Percentiles rank a stretch among this genome's conserved stretches.
phyloP scores from a whole-genome alignment of 108 stramenopile genomes.

The Pseudonitzschia multiseries region DNA sequence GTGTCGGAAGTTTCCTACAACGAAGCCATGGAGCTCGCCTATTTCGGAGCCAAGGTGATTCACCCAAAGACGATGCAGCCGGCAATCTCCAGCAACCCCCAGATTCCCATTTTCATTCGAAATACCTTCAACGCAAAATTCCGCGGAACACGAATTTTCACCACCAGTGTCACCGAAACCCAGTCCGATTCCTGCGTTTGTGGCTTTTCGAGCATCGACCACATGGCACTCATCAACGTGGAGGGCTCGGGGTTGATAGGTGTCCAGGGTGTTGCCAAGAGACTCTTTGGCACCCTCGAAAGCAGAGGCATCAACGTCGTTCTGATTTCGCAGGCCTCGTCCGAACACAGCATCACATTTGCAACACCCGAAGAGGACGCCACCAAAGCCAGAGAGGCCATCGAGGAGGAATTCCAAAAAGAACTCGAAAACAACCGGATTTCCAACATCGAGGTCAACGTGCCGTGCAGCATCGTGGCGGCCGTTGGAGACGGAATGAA shows the following conservation, averaged over 20 bases:
- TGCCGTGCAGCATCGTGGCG: constrained; percentile 87
- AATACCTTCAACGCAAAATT: constrained; percentile 86
- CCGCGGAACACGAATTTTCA: constrained; percentile 79
- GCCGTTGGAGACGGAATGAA: constrained; percentile 89
- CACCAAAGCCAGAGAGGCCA: constrained; percentile 52
- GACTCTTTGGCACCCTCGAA: constrained; percentile 80
- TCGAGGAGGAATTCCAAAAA: constrained; percentile 74
- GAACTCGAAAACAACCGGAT: constrained; percentile 62
- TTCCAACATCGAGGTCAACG: constrained; percentile 51
- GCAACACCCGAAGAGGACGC: constrained; percentile 60
- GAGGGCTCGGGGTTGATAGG: constrained; percentile 89
- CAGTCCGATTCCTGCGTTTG: constrained; percentile 62
- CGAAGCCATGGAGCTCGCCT: constrained; percentile 93
- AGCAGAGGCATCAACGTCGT: constrained; percentile 65
- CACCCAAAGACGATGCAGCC: constrained; percentile 91
- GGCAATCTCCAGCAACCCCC: constrained; percentile 59
- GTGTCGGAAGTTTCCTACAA: constrained; percentile 78
- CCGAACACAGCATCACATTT: constrained; percentile 86
- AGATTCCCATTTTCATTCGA: constrained; percentile 87
- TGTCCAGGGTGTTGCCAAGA: constrained; percentile 72
- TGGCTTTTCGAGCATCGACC: constrained; percentile 84
- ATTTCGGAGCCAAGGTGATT: constrained; percentile 92
- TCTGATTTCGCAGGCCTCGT: constrained; percentile 87
- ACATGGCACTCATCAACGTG: constrained; percentile 87
- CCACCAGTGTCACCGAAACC: constrained; percentile 47